Base-by-base conservation (phyloP, 2,329 filamentous ascomycete species). In the Zarea fungicola region DNA sequence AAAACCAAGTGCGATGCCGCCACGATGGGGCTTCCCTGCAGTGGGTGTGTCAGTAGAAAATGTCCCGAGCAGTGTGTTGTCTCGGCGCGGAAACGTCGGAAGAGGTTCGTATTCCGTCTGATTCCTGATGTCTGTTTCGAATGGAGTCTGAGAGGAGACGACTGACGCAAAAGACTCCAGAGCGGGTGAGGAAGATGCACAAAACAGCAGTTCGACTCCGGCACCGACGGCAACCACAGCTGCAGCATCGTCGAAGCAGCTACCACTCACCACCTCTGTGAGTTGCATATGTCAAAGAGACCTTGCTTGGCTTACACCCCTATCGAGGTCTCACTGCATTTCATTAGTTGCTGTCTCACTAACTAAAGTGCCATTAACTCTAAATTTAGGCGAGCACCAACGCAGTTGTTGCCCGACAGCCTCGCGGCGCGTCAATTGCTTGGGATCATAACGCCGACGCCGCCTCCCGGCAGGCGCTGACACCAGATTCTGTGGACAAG, bases 1-100 rank as follows among this genome's bases (percentile, higher is more conserved):
- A 49, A 49, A 16, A 42, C 39, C 5, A 49, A 42, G 32, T 49
- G 46, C 25, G 46, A 49, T 31, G 46, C 46, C 16, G 39, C 39
- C 4, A 16, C 39, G 10, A 21, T 22, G n/a, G 46, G 46, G 8
- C 23, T 49, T 5, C 46, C 46, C 10, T 49, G 46, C 31, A 42
- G 46, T 18, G 39, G 39, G 13, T 49, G 46, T 36, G 31, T 42
- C 23, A 49, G 46, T n/a, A 26, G 46, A 10, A 26, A 49, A 18
- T 36, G 37, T 19, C 39, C 31, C 10, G 29, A 35, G n/a, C 29
- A 42, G 13, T 49, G 46, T 18, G 7, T 29, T 4, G 16, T 42
- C 7, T n/a, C 28, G 9, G 26, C 31, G 18, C 37, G 46, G 1
- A 49, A 42, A 13, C 19, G 16, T 9, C 39, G 46, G 2, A 34